Conservation (phyloP, 2,329 filamentous ascomycete genomes). For the Aspergillus tubingensis region DNA sequence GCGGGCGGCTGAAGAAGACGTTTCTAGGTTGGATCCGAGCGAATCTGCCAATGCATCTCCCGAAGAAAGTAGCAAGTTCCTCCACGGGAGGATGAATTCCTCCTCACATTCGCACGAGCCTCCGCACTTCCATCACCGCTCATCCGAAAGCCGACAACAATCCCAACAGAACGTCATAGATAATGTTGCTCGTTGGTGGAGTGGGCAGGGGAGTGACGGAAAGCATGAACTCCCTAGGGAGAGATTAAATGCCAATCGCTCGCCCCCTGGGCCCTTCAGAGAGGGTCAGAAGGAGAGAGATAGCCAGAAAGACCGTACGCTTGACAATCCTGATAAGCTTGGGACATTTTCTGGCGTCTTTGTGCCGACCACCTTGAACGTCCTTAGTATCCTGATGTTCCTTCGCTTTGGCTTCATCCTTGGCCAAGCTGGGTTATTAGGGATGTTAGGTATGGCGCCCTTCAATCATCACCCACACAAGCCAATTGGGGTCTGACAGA, state of each 20-base stretch:
- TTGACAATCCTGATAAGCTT: conserved; percentile 60
- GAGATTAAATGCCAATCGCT: conserved; percentile 13
- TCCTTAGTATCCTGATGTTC: conserved; percentile 90
- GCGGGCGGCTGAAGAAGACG: conserved; percentile 42
- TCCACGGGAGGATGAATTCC: conserved; percentile 24
- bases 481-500: background rate
- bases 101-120: conserved; percentile 29
- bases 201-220: conserved; percentile 15
- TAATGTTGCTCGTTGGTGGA: conserved; percentile 31
- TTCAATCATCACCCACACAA: background rate
- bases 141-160: conserved; percentile 17
- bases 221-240: conserved; percentile 13
- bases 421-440: conserved; percentile 75
- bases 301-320: conserved; percentile 26
- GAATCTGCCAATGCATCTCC: conserved; percentile 27
- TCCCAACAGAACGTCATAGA: conserved; percentile 27
- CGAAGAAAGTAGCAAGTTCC: conserved; percentile 25
- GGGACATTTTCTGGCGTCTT: conserved; percentile 79
- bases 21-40: conserved; percentile 36
- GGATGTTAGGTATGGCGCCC: conserved; percentile 69
- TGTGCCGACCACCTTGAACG: conserved; percentile 85
- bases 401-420: conserved; percentile 83
- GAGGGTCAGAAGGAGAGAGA: conserved; percentile 38
- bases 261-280: conserved; percentile 24
- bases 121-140: conserved; percentile 22